Base-by-base conservation (phyloP, 768 basidiomycete genomes). In the Mycena crocata region DNA sequence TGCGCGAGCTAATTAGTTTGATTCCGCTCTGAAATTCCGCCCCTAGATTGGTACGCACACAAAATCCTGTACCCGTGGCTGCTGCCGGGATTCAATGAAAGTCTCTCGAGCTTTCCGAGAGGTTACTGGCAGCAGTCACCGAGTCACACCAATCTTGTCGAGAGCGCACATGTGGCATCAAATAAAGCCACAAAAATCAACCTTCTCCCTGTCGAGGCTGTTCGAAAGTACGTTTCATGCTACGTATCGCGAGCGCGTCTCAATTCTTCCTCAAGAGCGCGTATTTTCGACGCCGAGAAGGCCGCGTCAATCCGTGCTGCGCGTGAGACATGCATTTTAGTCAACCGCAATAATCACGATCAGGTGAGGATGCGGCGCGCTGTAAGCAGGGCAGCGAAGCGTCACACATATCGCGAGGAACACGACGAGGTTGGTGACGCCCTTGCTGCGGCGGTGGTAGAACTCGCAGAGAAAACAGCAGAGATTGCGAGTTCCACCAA, bases 71-170 rank as follows among this genome's bases (percentile, higher is more conserved):
- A 57, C n/a, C 48, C 58, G 28, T 50, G 58, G 58, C 46, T 50
- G 2, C 48, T 50, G 10, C 37, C 58, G 17, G 37, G 48, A 3
- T 50, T 31, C 28, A 60, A 50, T 30, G 58, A 60, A 17, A 39
- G 21, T 39, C 58, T 60, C 3, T 60, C 48, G 5, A 50, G 48
- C 19, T 60, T 60, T 32, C 58, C 48, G 28, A 30, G n/a, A 1
- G 58, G 35, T 10, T 40, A 40, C 39, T 60, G 58, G 58, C 35
- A 50, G 21, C 48, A 50, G 12, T 50, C 48, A 0, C 58, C 58
- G 28, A 39, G 37, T 30, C 58, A 50, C 56, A 57, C 56, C 14
- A 59, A 59, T 32, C 57, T 59, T 7, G 57, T 59, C 24, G 57
- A 48, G 14, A 57, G 56, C 19, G 56, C 56, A 6, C 56, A 57